These are phyloP conservation scores for Closterium sp. DNA, from an alignment of 139 green algal genomes.

Conservation along the genomic window DNA sequence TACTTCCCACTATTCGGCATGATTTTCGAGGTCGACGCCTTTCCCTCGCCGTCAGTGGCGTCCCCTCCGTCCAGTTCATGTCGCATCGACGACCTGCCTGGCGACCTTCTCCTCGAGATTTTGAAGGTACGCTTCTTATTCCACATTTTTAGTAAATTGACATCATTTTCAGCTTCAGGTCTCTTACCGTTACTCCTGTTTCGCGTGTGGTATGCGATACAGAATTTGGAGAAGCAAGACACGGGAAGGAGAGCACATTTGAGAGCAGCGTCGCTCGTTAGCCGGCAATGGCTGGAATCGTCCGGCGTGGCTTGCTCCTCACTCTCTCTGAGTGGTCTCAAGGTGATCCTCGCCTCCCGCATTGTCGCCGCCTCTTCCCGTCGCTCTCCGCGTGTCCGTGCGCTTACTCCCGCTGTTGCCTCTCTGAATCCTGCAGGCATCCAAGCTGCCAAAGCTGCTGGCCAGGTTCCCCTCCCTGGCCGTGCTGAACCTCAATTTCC, in stretches of 20 bases:
- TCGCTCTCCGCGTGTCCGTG: not conserved
- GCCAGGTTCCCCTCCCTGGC: not conserved
- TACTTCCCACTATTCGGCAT: not conserved
- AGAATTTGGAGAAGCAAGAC: not conserved
- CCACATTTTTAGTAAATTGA: not conserved
- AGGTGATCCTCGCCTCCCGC: not conserved
- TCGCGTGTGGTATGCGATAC: not conserved
- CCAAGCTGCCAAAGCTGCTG: conserved; percentile 16
- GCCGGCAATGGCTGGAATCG: not conserved
- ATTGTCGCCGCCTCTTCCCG: not conserved
- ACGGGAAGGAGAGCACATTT: not conserved
- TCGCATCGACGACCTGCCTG: conserved; percentile 15
- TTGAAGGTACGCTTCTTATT: conserved; percentile 12
- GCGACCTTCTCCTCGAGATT: conserved; percentile 28
- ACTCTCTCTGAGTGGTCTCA: not conserved
- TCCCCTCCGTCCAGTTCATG: not conserved
- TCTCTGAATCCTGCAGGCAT: conserved; percentile 16
- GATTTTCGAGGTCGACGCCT: not conserved
- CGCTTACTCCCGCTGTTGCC: not conserved
- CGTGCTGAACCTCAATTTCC: conserved; percentile 23
- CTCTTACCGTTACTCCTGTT: not conserved
- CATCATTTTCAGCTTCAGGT: not conserved
- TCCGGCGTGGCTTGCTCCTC: not conserved
- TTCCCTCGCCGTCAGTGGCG: not conserved
- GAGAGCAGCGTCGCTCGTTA: not conserved